These are phyloP conservation scores for Beauveria sp. DNA, from an alignment of 2,329 filamentous ascomycete species.

Conservation along the genomic window DNA sequence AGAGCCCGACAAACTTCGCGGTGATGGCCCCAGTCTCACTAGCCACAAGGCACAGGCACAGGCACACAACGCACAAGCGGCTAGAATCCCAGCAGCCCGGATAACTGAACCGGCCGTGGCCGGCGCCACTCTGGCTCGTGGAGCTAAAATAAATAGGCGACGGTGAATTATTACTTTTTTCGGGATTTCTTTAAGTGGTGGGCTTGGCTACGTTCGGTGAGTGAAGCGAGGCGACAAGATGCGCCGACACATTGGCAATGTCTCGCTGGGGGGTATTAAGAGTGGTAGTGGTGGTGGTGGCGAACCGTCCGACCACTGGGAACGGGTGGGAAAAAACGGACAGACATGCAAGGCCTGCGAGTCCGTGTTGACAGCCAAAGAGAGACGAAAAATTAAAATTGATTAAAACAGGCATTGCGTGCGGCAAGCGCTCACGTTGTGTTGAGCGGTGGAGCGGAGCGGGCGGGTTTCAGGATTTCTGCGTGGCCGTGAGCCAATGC, in stretches of 20 bases:
- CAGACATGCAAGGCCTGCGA: too few relatives aligned
- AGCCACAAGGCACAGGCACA: not conserved
- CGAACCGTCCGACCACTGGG: too few relatives aligned
- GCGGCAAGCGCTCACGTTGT: not conserved
- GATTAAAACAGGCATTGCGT: not conserved
- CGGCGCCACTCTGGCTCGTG: not conserved
- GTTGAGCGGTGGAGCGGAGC: conserved; percentile 3
- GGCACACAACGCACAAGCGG: not conserved
- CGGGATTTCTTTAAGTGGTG: not conserved
- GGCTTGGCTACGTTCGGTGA: not conserved
- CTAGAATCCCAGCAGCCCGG: not conserved
- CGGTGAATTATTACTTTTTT: not conserved
- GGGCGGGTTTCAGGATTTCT: not conserved
- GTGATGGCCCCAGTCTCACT: not conserved
- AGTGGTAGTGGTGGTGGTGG: too few relatives aligned
- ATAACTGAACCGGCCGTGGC: not conserved
- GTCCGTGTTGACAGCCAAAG: not conserved
- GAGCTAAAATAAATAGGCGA: not conserved
- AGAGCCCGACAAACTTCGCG: not conserved
- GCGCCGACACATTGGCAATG: too few relatives aligned
- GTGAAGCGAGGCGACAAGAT: too few relatives aligned
- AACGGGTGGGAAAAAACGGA: too few relatives aligned
- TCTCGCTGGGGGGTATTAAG: too few relatives aligned
- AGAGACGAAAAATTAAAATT: too few relatives aligned
- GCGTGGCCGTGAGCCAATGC: conserved; percentile 1